phyloP scores from a whole-genome alignment of 345 rosid genomes.

The Camelina laxa region DNA sequence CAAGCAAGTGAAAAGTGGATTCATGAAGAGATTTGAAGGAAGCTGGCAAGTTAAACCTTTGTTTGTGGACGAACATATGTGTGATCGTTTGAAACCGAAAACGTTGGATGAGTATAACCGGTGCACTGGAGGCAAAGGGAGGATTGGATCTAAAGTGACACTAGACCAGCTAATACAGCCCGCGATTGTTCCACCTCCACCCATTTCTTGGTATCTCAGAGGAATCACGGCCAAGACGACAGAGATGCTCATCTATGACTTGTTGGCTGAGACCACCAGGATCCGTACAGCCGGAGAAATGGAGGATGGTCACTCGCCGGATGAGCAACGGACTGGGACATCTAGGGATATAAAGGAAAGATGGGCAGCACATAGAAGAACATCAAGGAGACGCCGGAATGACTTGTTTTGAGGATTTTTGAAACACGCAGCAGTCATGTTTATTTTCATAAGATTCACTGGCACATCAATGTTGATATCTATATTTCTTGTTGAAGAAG shows the following conservation, averaged over 20 bases:
- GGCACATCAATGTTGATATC: background rate
- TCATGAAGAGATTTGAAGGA: slow-evolving; percentile 93
- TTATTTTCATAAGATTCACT: slow-evolving; percentile 6
- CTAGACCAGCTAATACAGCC: slow-evolving; percentile 91
- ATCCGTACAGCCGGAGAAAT: slow-evolving; percentile 45
- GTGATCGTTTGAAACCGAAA: slow-evolving; percentile 73
- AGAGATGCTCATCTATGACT: slow-evolving; percentile 78
- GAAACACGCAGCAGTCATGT: background rate
- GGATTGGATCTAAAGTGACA: slow-evolving; percentile 75
- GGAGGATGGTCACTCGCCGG: slow-evolving; percentile 19
- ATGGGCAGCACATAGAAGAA: slow-evolving; percentile 70
- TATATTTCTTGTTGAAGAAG: background rate
- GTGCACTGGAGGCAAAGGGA: slow-evolving; percentile 75
- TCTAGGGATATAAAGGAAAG: slow-evolving; percentile 65
- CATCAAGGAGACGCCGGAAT: slow-evolving; percentile 48
- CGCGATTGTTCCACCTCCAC: slow-evolving; percentile 77
- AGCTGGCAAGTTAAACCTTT: slow-evolving; percentile 80
- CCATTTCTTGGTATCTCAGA: slow-evolving; percentile 93
- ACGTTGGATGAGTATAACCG: slow-evolving; percentile 68
- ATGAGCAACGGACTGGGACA: slow-evolving; percentile 33
- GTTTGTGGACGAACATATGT: slow-evolving; percentile 71
- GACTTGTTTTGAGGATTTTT: slow-evolving; percentile 7
- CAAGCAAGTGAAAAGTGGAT: slow-evolving; percentile 81
- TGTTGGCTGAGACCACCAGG: slow-evolving; percentile 74
- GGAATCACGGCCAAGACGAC: slow-evolving; percentile 86